Percentiles rank a stretch among this genome's conserved stretches.
Evolutionary conservation across 208 protist genomes (phyloP).

Genomic region (Plasmodiophora brassicae): DNA sequence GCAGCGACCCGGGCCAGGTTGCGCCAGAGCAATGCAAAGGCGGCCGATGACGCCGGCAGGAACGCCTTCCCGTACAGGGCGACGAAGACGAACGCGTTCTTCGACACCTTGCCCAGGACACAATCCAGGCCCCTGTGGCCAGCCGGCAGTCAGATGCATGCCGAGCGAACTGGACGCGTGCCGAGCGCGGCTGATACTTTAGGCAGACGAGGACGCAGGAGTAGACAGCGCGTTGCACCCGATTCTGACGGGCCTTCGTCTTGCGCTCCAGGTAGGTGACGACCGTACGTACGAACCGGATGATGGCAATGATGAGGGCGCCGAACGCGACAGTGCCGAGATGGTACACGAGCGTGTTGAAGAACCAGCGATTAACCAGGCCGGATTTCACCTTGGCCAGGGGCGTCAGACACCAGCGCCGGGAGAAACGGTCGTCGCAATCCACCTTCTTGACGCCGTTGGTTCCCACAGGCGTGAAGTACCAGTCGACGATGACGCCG

Average conservation of each 20-base stretch:
- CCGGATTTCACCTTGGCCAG: neutral
- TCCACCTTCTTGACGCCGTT: slow-evolving; percentile 1
- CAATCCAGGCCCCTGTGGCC: neutral
- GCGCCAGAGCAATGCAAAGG: slow-evolving; percentile 29
- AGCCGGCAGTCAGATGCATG: no score
- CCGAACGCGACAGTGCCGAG: slow-evolving; percentile 52
- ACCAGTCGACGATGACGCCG: slow-evolving; percentile 44
- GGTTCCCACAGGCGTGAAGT: slow-evolving; percentile 35
- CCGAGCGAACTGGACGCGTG: neutral
- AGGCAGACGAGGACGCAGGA: neutral
- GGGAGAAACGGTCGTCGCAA: no score
- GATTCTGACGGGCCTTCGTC: neutral
- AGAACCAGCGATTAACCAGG: neutral
- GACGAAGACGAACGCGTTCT: slow-evolving; percentile 37
- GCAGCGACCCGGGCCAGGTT: slow-evolving; percentile 35
- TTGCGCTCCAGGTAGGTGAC: slow-evolving; percentile 41
- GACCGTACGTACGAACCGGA: slow-evolving; percentile 37
- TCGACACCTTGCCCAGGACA: slow-evolving; percentile 30
- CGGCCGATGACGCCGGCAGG: neutral
- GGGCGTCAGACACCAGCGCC: neutral
- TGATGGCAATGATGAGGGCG: slow-evolving; percentile 51
- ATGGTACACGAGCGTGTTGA: slow-evolving; percentile 36
- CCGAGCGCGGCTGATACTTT: neutral
- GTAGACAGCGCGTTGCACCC: slow-evolving; percentile 24
- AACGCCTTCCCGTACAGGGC: slow-evolving; percentile 34